phyloP scores from a whole-genome alignment of 306 rosid species.

The Vigna mungo region DNA sequence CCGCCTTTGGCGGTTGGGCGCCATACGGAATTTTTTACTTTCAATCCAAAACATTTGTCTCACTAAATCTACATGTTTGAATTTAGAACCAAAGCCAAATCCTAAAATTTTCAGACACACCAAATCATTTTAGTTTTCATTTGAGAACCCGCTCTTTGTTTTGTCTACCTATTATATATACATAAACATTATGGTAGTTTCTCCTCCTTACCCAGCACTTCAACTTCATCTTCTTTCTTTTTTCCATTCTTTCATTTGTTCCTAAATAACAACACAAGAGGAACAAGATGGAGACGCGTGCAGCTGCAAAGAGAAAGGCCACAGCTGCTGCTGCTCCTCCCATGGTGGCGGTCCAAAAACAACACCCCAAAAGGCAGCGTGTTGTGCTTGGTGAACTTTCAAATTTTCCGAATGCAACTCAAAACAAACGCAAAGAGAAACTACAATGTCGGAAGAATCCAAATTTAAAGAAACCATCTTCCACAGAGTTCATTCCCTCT shows the following conservation, averaged over 20 bases:
- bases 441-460: constrained; percentile 35
- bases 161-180: not conserved
- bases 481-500: not conserved
- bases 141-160: not conserved
- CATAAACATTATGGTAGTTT: not conserved
- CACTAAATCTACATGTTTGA: not conserved
- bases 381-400: constrained; percentile 66
- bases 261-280: not conserved
- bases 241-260: not conserved
- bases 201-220: not conserved
- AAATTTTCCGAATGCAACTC: constrained; percentile 37
- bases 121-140: not conserved
- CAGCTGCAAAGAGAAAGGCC: constrained; percentile 48
- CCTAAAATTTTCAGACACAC: not conserved
- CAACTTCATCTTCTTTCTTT: not conserved
- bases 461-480: constrained; percentile 25
- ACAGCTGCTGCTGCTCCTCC: constrained; percentile 13
- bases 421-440: constrained; percentile 13
- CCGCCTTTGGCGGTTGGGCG: not conserved
- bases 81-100: not conserved
- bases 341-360: constrained; percentile 22
- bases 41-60: not conserved
- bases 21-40: not conserved
- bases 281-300: not conserved
- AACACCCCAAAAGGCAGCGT: constrained; percentile 51